These are phyloP conservation scores for Backusella luteola DNA, from an alignment of 192 early-diverging fungal species.

Conservation along the genomic window DNA sequence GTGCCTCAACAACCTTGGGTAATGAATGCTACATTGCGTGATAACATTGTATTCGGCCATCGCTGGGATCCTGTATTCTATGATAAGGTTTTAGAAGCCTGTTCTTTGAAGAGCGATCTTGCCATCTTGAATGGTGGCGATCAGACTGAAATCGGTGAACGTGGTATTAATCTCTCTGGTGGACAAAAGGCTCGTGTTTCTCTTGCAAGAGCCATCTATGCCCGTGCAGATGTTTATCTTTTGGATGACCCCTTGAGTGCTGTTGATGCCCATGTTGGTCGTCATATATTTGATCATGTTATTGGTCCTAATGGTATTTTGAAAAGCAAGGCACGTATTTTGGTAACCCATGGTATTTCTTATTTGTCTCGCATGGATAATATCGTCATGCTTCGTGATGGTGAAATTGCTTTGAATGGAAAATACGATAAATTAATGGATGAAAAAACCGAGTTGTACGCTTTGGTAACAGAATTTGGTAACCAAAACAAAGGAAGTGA, in stretches of 20 bases:
- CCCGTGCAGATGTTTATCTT: conserved; percentile 85
- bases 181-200: conserved; percentile 82
- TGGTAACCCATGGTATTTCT: conserved; percentile 83
- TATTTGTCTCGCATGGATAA: conserved; percentile 66
- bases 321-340: conserved; percentile 71
- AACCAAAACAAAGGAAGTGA: conserved; percentile 30
- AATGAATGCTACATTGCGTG: conserved; percentile 88
- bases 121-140: conserved; percentile 85
- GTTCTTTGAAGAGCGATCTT: conserved; percentile 83
- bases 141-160: conserved; percentile 89
- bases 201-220: conserved; percentile 82
- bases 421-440: conserved; percentile 64
- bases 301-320: conserved; percentile 85
- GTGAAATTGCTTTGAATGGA: conserved; percentile 68
- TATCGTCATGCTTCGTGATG: conserved; percentile 73
- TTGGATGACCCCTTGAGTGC: conserved; percentile 66
- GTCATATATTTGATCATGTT: conserved; percentile 85
- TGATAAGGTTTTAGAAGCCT: conserved; percentile 68
- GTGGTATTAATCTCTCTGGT: conserved; percentile 88
- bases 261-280: conserved; percentile 64
- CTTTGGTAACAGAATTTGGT: conserved; percentile 77
- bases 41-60: conserved; percentile 91
- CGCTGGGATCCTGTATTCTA: conserved; percentile 75
- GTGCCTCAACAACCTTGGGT: conserved; percentile 90
- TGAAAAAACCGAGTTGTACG: conserved; percentile 55